phyloP scores from a whole-genome alignment of 179 eudicot species.

The Monotropa hypopitys region DNA sequence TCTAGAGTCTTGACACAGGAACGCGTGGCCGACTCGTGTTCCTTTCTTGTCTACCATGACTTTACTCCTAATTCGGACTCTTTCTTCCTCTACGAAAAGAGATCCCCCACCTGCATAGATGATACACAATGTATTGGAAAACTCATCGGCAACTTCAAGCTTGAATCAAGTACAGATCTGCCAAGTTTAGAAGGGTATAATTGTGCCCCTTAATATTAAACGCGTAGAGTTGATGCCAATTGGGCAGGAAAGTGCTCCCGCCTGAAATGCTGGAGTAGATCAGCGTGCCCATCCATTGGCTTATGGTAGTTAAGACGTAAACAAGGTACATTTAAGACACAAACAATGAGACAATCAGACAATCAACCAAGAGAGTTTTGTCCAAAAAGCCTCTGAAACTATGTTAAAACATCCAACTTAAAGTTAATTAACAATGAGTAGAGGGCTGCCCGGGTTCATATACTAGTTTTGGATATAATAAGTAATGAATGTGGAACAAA shows the following conservation, averaged over 20 bases:
- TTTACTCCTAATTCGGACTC: neutral
- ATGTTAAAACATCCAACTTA: too few species aligned
- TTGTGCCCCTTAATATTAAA: slow-evolving; percentile 30
- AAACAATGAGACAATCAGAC: too few species aligned
- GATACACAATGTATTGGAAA: neutral
- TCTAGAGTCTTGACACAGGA: neutral
- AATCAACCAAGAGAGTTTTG: too few species aligned
- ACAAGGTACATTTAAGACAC: too few species aligned
- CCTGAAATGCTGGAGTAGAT: neutral
- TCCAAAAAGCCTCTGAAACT: too few species aligned
- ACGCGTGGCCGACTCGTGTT: neutral
- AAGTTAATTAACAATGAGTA: too few species aligned
- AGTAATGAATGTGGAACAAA: too few species aligned
- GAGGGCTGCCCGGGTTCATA: too few species aligned
- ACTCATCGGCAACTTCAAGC: neutral
- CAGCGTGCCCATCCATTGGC: neutral
- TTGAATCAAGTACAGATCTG: slow-evolving; percentile 41
- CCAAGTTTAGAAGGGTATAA: slow-evolving; percentile 49
- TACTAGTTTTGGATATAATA: too few species aligned
- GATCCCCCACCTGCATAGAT: neutral
- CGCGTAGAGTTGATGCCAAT: slow-evolving; percentile 61
- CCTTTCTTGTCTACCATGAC: neutral
- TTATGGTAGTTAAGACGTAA: too few species aligned
- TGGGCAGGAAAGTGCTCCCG: slow-evolving; percentile 46
- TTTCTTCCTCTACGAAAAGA: neutral